These are phyloP conservation scores for Casuarina cunninghamiana DNA, from an alignment of 306 rosid genomes.

Conservation along the genomic window DNA sequence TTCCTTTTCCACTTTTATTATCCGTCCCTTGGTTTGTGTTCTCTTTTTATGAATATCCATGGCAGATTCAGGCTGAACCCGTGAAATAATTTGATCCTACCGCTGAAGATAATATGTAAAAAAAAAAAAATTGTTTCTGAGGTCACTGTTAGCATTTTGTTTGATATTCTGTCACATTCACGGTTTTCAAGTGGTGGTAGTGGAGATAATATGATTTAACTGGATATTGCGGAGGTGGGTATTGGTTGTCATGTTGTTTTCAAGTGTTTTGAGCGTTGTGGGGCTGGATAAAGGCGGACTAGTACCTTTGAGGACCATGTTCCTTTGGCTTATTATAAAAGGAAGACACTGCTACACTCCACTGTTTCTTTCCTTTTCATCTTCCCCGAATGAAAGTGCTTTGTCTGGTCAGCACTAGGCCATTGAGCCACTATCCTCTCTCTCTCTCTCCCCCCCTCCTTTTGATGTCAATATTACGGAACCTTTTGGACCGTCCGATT, in stretches of 20 bases:
- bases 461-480: conserved; percentile 29
- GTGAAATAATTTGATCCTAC: conserved; percentile 12
- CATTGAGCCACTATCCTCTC: conserved; percentile 7
- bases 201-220: conserved; percentile 39
- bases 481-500: conserved; percentile 43
- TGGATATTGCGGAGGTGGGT: conserved; percentile 33
- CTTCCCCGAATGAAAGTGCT: conserved; percentile 37
- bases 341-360: conserved; percentile 24
- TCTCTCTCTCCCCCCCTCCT: conserved; percentile 30
- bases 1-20: neutral
- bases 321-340: conserved; percentile 44
- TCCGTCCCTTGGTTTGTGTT: conserved; percentile 13
- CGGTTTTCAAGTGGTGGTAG: conserved; percentile 31
- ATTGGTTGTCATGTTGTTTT: conserved; percentile 44
- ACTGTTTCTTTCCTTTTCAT: conserved; percentile 38
- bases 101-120: neutral
- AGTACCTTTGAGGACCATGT: conserved; percentile 44
- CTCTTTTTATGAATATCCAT: conserved; percentile 32
- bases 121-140: too few species aligned
- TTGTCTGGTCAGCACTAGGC: conserved; percentile 50
- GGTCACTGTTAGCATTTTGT: neutral
- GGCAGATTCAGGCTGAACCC: conserved; percentile 38
- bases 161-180: conserved; percentile 12
- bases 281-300: conserved; percentile 51
- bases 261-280: conserved; percentile 31